A percentile compares a stretch with the other conserved stretches of the same genome.
These are phyloP conservation scores for Spongispora temasekensis DNA, from an alignment of 1,284 basidiomycete species.

Conservation along the genomic window DNA sequence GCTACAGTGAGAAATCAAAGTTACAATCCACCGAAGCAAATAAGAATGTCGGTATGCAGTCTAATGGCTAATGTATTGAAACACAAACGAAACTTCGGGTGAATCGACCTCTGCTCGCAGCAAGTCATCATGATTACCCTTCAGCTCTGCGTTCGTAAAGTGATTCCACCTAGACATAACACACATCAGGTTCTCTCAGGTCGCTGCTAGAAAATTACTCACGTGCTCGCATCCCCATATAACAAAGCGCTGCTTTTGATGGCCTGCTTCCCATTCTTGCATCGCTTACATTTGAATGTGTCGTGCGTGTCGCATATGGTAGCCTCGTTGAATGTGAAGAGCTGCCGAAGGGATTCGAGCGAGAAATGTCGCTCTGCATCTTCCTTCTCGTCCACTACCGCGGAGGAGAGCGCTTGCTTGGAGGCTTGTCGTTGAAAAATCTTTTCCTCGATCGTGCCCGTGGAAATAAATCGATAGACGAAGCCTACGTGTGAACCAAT, in stretches of 20 bases:
- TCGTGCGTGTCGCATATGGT: conserved; percentile 95
- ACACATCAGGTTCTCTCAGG: conserved; percentile 5
- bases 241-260: conserved; percentile 85
- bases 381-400: conserved; percentile 97
- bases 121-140: conserved; percentile 94
- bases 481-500: conserved; percentile 62
- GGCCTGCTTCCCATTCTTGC: conserved; percentile 84
- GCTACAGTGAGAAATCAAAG: conserved; percentile 3
- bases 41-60: neutral
- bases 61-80: conserved; percentile 88
- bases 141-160: conserved; percentile 85
- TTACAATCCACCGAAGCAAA: conserved; percentile 11
- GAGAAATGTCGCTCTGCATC: conserved; percentile 97
- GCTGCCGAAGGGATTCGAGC: conserved; percentile 82
- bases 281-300: conserved; percentile 97
- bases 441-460: conserved; percentile 99
- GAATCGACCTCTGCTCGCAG: conserved; percentile 86
- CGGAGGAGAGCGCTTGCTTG: conserved; percentile 96
- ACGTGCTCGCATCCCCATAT: conserved; percentile 98
- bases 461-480: conserved; percentile 97
- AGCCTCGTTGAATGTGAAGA: conserved; percentile 90
- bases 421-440: conserved; percentile 96
- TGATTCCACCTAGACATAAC: conserved; percentile 90
- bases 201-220: conserved; percentile 40
- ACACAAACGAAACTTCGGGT: conserved; percentile 88